Conservation (phyloP, 2,329 filamentous ascomycete genomes). For the Talaromyces pinophilus region DNA sequence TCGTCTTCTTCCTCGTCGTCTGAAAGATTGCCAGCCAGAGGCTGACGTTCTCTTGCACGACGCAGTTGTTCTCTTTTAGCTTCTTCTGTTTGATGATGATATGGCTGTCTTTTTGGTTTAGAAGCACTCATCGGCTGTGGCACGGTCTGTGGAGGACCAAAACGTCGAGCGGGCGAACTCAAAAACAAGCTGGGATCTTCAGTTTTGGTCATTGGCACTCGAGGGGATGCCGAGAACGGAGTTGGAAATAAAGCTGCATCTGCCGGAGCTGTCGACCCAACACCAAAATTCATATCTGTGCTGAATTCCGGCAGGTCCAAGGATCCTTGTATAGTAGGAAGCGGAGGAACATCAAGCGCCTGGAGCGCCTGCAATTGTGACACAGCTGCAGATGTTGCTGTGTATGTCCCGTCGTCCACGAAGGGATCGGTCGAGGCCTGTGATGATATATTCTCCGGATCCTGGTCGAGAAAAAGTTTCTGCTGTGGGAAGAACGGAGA, state of each 20-base stretch:
- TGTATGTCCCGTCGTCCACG: constrained; percentile 26
- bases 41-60: constrained; percentile 35
- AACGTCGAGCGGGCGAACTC: constrained; percentile 51
- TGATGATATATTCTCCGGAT: constrained; percentile 28
- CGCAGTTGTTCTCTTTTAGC: constrained; percentile 47
- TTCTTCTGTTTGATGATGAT: constrained; percentile 53
- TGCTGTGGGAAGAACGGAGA: constrained; percentile 60
- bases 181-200: constrained; percentile 52
- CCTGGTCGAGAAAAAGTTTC: constrained; percentile 53
- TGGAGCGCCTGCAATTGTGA: constrained; percentile 27
- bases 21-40: constrained; percentile 31
- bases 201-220: constrained; percentile 39
- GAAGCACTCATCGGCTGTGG: constrained; percentile 26
- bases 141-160: constrained; percentile 42
- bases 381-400: constrained; percentile 21
- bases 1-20: constrained; percentile 37
- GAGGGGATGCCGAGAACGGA: constrained; percentile 50
- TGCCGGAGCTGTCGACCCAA: constrained; percentile 33
- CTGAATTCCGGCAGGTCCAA: constrained; percentile 39
- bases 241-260: constrained; percentile 45
- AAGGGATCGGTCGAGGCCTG: constrained; percentile 28
- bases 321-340: constrained; percentile 39
- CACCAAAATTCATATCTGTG: constrained; percentile 30
- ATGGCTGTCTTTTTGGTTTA: constrained; percentile 41
- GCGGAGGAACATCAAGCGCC: constrained; percentile 35